Evolutionary conservation across 495 filamentous ascomycete species (phyloP).

Genomic region (Tuber umbilicatum): DNA sequence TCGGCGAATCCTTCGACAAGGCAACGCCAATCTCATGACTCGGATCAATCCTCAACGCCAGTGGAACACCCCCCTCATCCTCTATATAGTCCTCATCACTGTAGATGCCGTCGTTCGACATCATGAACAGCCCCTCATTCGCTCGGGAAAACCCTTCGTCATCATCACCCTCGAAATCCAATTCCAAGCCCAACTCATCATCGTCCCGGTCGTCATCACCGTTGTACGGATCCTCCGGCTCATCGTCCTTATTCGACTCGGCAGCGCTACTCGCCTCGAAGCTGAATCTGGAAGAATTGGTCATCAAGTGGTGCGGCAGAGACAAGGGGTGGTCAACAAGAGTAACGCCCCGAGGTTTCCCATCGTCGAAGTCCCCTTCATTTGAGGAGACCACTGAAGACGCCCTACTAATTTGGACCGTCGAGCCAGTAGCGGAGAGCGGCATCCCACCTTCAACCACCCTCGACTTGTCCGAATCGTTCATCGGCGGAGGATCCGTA

Average conservation of each 20-base stretch:
- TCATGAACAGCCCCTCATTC: slow-evolving; percentile 33
- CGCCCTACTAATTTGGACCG: background rate
- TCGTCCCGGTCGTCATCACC: slow-evolving; percentile 36
- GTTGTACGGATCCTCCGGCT: slow-evolving; percentile 48
- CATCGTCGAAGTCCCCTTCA: slow-evolving; percentile 28
- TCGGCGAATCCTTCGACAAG: slow-evolving; percentile 6
- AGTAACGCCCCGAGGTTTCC: slow-evolving; percentile 34
- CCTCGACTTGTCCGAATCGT: background rate
- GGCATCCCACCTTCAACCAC: background rate
- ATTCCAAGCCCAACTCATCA: slow-evolving; percentile 70
- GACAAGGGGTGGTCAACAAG: slow-evolving; percentile 43
- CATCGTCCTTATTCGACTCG: slow-evolving; percentile 20
- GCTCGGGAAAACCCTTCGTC: slow-evolving; percentile 50
- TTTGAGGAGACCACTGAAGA: slow-evolving; percentile 6
- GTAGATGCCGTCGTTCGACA: background rate
- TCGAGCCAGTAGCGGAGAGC: background rate
- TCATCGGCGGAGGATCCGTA: background rate
- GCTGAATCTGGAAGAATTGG: slow-evolving; percentile 64
- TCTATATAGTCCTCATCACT: slow-evolving; percentile 8
- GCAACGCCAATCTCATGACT: slow-evolving; percentile 25
- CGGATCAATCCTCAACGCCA: slow-evolving; percentile 12
- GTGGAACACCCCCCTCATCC: slow-evolving; percentile 8
- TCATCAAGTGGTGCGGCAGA: slow-evolving; percentile 56
- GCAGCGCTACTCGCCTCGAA: slow-evolving; percentile 56
- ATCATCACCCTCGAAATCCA: slow-evolving; percentile 60